These are phyloP conservation scores for Umbelopsis sp. DNA, from an alignment of 371 early-diverging fungal genomes.

Conservation along the genomic window DNA sequence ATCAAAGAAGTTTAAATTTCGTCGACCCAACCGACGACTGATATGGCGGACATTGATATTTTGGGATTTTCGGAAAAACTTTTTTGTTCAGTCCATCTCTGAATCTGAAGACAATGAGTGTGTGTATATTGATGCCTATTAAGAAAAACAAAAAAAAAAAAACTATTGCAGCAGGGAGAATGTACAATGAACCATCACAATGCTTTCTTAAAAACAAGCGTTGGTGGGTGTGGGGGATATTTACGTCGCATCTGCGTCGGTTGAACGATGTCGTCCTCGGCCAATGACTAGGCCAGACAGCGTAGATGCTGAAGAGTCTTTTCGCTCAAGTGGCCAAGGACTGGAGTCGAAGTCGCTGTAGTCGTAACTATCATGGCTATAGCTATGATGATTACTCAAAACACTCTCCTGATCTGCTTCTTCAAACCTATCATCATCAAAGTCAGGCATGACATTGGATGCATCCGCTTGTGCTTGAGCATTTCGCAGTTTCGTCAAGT, in stretches of 20 bases:
- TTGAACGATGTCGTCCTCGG: slow-evolving; percentile 7
- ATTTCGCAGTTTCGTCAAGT: too few relatives aligned
- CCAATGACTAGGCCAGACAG: slow-evolving; percentile 12
- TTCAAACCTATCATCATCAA: neutral
- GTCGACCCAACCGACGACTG: too few relatives aligned
- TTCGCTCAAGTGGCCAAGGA: slow-evolving; percentile 14
- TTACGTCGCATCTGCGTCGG: neutral
- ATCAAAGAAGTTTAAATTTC: too few relatives aligned
- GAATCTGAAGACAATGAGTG: too few relatives aligned
- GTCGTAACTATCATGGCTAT: neutral
- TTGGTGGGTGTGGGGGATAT: neutral
- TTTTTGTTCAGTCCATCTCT: too few relatives aligned
- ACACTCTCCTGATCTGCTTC: neutral
- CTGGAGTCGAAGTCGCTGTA: neutral
- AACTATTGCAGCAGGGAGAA: neutral
- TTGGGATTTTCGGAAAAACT: too few relatives aligned
- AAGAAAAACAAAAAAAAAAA: too few relatives aligned
- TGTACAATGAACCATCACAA: neutral
- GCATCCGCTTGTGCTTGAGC: too few relatives aligned
- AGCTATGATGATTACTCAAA: neutral
- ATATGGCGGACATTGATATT: too few relatives aligned
- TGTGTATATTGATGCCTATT: too few relatives aligned
- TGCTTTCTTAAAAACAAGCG: too few relatives aligned
- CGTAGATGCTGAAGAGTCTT: slow-evolving; percentile 6
- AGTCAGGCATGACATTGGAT: neutral